Conservation (phyloP, 2,329 filamentous ascomycete genomes). For the Ophiosphaerella narmari region DNA sequence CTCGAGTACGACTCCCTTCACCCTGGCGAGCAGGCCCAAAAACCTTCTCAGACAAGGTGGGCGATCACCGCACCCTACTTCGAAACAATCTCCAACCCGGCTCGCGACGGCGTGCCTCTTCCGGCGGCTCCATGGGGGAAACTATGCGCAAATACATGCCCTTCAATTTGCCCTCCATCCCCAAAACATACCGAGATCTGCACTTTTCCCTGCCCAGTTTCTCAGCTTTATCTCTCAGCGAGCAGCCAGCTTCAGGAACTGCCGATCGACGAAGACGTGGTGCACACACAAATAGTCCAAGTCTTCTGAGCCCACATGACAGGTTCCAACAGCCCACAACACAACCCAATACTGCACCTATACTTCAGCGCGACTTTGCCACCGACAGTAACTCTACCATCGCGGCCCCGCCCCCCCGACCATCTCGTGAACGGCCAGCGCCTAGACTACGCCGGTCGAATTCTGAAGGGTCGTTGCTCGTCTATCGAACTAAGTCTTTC, state of each 20-base stretch:
- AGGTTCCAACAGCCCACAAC: conserved; percentile 20
- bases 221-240: conserved; percentile 35
- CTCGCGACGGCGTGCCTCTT: conserved; percentile 45
- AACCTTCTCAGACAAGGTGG: conserved; percentile 39
- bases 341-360: conserved; percentile 19
- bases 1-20: conserved; percentile 46
- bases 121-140: conserved; percentile 43
- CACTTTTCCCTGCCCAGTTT: conserved; percentile 44
- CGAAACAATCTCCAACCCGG: conserved; percentile 45
- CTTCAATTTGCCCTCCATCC: conserved; percentile 44
- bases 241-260: conserved; percentile 12
- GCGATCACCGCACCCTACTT: conserved; percentile 44
- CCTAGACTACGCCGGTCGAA: conserved; percentile 62
- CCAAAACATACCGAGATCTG: conserved; percentile 42
- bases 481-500: conserved; percentile 75
- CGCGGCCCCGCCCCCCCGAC: conserved; percentile 11
- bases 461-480: conserved; percentile 76
- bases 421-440: conserved; percentile 19
- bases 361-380: conserved; percentile 21
- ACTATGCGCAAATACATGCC: conserved; percentile 42
- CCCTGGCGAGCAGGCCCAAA: conserved; percentile 51
- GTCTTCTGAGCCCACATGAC: conserved; percentile 23
- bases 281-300: conserved; percentile 13
- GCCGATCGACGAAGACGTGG: conserved; percentile 19
- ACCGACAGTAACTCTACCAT: conserved; percentile 18